Percentiles rank a stretch among this genome's conserved stretches.
phyloP scores from a whole-genome alignment of 805 yeast genomes.

The Ogataea populi-albae region DNA sequence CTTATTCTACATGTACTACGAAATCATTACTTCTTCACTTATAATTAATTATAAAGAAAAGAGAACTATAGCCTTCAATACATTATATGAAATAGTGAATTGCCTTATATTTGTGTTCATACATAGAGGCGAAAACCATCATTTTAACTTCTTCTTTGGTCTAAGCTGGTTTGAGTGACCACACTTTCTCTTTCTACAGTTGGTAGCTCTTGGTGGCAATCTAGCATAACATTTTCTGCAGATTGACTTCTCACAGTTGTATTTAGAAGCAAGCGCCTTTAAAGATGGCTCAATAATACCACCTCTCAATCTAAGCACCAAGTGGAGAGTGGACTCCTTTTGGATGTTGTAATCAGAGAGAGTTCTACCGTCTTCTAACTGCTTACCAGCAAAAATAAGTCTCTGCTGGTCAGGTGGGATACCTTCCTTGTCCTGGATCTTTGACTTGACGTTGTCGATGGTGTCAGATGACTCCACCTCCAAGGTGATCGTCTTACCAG shows the following conservation, averaged over 20 bases:
- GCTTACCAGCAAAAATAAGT: constrained; percentile 94
- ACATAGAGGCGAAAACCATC: constrained; percentile 43
- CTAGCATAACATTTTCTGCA: constrained; percentile 99
- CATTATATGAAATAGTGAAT: constrained; percentile 8
- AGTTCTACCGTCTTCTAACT: constrained; percentile 93
- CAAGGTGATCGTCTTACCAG: constrained; percentile 93
- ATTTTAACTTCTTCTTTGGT: constrained; percentile 99
- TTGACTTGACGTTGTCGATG: constrained; percentile 90
- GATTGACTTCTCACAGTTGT: constrained; percentile 99
- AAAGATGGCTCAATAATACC: constrained; percentile 98
- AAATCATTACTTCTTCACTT: too few relatives aligned
- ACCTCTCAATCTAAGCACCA: constrained; percentile 67
- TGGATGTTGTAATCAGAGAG: constrained; percentile 93
- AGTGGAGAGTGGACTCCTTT: constrained; percentile 75
- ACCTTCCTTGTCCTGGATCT: constrained; percentile 96
- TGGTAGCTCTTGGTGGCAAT: constrained; percentile 99
- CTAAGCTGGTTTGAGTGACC: constrained; percentile 99
- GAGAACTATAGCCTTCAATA: constrained; percentile 10
- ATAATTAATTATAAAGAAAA: constrained; percentile 1
- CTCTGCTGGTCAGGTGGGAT: constrained; percentile 97
- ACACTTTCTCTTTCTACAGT: constrained; percentile 99
- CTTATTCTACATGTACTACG: too few relatives aligned
- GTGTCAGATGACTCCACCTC: constrained; percentile 93
- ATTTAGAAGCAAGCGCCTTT: constrained; percentile 98
- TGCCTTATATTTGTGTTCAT: constrained; percentile 7